Conservation (phyloP, 306 rosid species). For the Rubus idaeus region DNA sequence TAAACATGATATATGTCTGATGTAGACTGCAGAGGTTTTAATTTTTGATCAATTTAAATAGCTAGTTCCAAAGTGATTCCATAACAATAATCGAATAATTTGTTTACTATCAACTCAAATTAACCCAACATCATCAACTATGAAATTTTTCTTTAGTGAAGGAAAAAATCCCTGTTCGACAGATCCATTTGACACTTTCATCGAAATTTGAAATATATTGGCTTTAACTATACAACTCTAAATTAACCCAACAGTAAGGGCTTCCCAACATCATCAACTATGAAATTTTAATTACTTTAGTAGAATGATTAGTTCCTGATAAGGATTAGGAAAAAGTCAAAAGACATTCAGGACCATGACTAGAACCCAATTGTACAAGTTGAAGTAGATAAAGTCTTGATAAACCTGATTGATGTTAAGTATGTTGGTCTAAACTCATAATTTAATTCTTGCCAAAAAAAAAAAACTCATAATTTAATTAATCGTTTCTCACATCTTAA, state of each 20-base stretch:
- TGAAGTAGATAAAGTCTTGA: not conserved
- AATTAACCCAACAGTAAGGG: no score
- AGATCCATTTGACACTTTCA: no score
- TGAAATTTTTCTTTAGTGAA: not conserved
- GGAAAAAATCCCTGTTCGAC: no score
- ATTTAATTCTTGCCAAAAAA: no score
- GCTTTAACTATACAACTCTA: no score
- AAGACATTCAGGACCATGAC: slow-evolving; percentile 5
- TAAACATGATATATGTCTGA: not conserved
- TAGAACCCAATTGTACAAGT: slow-evolving; percentile 1
- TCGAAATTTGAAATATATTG: no score
- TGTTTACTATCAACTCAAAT: slow-evolving; percentile 17
- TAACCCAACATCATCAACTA: slow-evolving; percentile 8
- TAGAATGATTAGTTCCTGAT: not conserved
- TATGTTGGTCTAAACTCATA: slow-evolving; percentile 5
- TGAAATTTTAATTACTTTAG: not conserved
- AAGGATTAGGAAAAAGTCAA: not conserved
- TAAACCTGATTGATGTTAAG: not conserved
- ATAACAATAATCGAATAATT: slow-evolving; percentile 18
- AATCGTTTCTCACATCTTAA: not conserved
- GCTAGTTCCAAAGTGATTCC: slow-evolving; percentile 14
- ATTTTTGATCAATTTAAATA: not conserved
- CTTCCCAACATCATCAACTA: slow-evolving; percentile 8
- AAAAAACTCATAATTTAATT: not conserved
- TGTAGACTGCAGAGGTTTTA: slow-evolving; percentile 8